phyloP scores from a whole-genome alignment of 225 moss, liverwort and hornwort genomes.

The Straminergon stramineum region DNA sequence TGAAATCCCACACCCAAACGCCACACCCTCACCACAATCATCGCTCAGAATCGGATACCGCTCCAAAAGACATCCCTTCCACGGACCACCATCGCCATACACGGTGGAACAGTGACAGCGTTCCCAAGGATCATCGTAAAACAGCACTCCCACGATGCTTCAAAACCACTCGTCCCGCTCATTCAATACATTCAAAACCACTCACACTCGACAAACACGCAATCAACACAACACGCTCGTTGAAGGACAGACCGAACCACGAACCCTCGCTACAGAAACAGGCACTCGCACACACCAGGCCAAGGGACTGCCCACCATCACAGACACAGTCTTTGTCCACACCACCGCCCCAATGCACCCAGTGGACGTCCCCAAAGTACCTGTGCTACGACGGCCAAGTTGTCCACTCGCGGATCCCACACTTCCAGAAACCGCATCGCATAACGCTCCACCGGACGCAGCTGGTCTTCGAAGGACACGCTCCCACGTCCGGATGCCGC shows the following conservation, averaged over 20 bases:
- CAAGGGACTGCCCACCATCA: not conserved
- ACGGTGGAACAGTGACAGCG: not conserved
- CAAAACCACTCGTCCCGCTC: not conserved
- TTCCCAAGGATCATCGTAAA: not conserved
- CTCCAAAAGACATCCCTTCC: not conserved
- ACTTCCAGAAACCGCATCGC: constrained; percentile 90
- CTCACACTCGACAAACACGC: not conserved
- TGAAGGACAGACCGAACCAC: no score
- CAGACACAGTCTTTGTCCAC: not conserved
- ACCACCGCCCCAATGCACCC: not conserved
- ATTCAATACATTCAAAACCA: not conserved
- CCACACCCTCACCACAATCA: not conserved
- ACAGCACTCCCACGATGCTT: not conserved
- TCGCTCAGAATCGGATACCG: not conserved
- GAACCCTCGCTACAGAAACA: not conserved
- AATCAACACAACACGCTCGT: not conserved
- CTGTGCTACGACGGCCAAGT: constrained; percentile 74
- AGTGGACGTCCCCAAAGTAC: not conserved
- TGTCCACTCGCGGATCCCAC: constrained; percentile 87
- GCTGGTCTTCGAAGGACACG: constrained; percentile 80
- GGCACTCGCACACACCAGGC: not conserved
- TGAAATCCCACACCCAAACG: not conserved
- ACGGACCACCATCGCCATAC: not conserved
- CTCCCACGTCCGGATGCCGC: constrained; percentile 81
- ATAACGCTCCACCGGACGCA: constrained; percentile 87